A percentile compares a stretch with the other conserved stretches of the same genome.
Conservation (phyloP, 2,329 filamentous ascomycete genomes). For the Laburnicola sp. region DNA sequence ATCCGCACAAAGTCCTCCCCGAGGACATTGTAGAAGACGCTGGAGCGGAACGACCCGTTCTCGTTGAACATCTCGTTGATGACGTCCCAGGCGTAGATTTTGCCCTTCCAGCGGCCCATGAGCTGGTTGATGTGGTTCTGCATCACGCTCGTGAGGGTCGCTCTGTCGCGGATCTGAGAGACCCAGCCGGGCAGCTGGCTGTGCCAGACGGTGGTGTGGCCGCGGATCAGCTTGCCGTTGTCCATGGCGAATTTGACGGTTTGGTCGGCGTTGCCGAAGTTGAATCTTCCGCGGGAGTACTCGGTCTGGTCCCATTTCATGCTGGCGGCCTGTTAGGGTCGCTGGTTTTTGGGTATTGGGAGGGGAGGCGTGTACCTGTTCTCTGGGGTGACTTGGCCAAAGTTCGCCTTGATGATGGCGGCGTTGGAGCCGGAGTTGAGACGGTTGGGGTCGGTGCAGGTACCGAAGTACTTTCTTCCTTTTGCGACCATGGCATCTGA, state of each 20-base stretch:
- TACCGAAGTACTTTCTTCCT: slow-evolving; percentile 69
- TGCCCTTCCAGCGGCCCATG: slow-evolving; percentile 64
- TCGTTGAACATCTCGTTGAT: slow-evolving; percentile 66
- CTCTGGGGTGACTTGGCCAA: slow-evolving; percentile 68
- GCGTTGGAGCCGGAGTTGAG: slow-evolving; percentile 56
- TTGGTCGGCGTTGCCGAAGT: slow-evolving; percentile 59
- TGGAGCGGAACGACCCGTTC: slow-evolving; percentile 60
- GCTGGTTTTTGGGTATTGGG: too few relatives aligned
- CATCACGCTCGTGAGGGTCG: slow-evolving; percentile 59
- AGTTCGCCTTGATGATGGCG: slow-evolving; percentile 63
- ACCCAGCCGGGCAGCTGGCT: slow-evolving; percentile 59
- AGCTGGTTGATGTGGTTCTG: slow-evolving; percentile 63
- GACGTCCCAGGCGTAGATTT: slow-evolving; percentile 64
- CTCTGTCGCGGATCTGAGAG: slow-evolving; percentile 56
- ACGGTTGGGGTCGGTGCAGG: slow-evolving; percentile 58
- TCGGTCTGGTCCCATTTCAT: slow-evolving; percentile 70
- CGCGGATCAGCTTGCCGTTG: slow-evolving; percentile 62
- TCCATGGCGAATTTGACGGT: slow-evolving; percentile 62
- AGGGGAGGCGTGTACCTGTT: slow-evolving; percentile 48
- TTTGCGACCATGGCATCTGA: slow-evolving; percentile 61
- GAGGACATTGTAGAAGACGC: slow-evolving; percentile 60
- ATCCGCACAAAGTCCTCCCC: slow-evolving; percentile 61
- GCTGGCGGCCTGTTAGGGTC: too few relatives aligned
- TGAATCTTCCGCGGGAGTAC: slow-evolving; percentile 55
- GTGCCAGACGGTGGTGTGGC: slow-evolving; percentile 69